Percentiles rank a stretch among this genome's conserved stretches.
These are phyloP conservation scores for Mucor circinelloides DNA, from an alignment of 371 early-diverging fungal species.

Conservation along the genomic window DNA sequence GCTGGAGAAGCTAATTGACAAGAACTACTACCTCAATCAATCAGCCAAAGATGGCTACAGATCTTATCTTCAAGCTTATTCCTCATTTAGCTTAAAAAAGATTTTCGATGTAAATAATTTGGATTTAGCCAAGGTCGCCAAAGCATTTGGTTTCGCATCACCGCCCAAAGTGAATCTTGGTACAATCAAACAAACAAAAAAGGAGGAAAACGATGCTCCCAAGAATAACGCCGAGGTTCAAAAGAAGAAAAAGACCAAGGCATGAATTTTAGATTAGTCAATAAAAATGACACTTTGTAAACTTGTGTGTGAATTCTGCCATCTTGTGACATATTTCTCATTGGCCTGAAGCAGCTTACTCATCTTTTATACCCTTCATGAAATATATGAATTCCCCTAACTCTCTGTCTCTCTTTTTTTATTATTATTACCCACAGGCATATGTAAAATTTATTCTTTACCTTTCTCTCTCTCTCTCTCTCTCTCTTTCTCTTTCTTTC, in stretches of 20 bases:
- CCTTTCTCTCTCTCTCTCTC: neutral
- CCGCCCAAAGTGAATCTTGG: constrained; percentile 93
- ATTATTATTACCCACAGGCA: neutral
- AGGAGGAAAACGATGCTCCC: neutral
- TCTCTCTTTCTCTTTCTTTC: neutral
- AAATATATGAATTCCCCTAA: neutral
- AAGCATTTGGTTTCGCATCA: constrained; percentile 91
- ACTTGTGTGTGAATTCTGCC: neutral
- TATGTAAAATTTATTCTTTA: neutral
- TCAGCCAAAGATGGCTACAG: constrained; percentile 94
- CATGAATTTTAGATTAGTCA: constrained; percentile 1
- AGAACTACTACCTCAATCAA: constrained; percentile 95
- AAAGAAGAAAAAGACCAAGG: constrained; percentile 1
- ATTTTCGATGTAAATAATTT: constrained; percentile 89
- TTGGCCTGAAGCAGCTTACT: constrained; percentile 8
- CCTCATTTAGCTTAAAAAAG: constrained; percentile 91
- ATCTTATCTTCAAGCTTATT: constrained; percentile 93
- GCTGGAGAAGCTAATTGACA: constrained; percentile 84
- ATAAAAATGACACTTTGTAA: neutral
- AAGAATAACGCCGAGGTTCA: neutral
- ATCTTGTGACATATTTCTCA: constrained; percentile 8
- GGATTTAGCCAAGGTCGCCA: constrained; percentile 88
- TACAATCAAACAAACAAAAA: constrained; percentile 26
- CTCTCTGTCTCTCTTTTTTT: neutral
- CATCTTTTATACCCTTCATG: constrained; percentile 7